These are phyloP conservation scores for Neurospora sp. DNA, from an alignment of 495 filamentous ascomycete species.

Conservation along the genomic window DNA sequence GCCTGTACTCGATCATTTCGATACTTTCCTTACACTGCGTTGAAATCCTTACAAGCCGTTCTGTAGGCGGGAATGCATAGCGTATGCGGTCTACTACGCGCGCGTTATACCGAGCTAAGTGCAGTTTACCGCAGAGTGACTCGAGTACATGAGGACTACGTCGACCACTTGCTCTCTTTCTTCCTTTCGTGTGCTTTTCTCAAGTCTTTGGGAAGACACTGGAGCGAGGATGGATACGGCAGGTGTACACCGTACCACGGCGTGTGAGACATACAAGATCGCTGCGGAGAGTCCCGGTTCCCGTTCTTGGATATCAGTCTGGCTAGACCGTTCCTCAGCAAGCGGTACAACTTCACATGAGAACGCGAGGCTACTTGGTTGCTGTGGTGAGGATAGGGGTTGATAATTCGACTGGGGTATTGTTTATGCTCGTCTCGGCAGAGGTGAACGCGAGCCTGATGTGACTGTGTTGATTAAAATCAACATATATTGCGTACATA, in stretches of 20 bases:
- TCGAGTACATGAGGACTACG: neutral
- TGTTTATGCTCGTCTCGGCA: neutral
- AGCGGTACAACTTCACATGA: neutral
- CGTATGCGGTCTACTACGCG: neutral
- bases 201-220: neutral
- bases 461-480: neutral
- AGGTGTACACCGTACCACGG: neutral
- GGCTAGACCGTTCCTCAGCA: neutral
- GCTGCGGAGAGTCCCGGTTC: neutral
- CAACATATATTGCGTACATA: neutral
- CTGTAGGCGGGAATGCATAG: neutral
- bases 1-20: neutral
- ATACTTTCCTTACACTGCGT: neutral
- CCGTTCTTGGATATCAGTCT: neutral
- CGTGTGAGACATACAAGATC: neutral
- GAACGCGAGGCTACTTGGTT: neutral
- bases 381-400: neutral
- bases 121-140: neutral
- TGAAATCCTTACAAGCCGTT: neutral
- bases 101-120: neutral
- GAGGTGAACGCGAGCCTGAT: neutral
- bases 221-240: neutral
- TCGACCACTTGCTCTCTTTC: neutral
- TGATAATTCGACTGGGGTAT: neutral
- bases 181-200: neutral